Conservation (phyloP, 345 rosid species). For the Lepidium didymum region DNA sequence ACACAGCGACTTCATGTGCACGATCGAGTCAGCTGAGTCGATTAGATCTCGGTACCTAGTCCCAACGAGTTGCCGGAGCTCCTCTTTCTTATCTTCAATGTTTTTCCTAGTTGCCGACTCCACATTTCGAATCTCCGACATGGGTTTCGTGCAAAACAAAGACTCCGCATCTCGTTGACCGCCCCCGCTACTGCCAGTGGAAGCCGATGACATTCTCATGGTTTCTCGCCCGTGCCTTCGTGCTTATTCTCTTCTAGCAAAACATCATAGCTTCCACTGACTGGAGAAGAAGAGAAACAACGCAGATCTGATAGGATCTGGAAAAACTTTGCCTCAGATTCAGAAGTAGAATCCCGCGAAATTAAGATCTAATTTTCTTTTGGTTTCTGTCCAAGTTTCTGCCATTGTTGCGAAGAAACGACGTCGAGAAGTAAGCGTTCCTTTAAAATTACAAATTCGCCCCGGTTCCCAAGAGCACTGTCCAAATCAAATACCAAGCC, state of each 20-base stretch:
- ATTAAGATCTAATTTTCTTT: constrained; percentile 19
- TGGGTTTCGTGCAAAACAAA: constrained; percentile 66
- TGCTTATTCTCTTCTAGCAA: constrained; percentile 13
- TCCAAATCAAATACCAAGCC: background rate
- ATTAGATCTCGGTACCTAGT: constrained; percentile 88
- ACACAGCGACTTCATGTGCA: constrained; percentile 78
- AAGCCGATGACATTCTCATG: constrained; percentile 39
- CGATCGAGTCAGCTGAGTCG: constrained; percentile 92
- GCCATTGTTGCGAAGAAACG: constrained; percentile 20
- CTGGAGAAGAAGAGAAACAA: background rate
- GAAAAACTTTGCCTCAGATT: constrained; percentile 20
- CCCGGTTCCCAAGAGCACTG: background rate
- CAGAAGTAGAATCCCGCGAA: constrained; percentile 2
- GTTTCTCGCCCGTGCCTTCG: background rate
- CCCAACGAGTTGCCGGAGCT: constrained; percentile 86
- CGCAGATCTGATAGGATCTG: constrained; percentile 29
- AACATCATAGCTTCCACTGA: constrained; percentile 3
- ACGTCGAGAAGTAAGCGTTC: constrained; percentile 24
- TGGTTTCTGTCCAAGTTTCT: background rate
- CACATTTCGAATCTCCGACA: constrained; percentile 69
- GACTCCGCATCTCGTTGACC: constrained; percentile 82
- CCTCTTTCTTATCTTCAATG: constrained; percentile 90
- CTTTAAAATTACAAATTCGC: background rate
- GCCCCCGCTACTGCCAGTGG: constrained; percentile 35
- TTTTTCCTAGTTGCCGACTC: constrained; percentile 66